Percentiles rank a stretch among this genome's conserved stretches.
phyloP scores from a whole-genome alignment of 225 moss, liverwort and hornwort species.

The Climacium dendroides region DNA sequence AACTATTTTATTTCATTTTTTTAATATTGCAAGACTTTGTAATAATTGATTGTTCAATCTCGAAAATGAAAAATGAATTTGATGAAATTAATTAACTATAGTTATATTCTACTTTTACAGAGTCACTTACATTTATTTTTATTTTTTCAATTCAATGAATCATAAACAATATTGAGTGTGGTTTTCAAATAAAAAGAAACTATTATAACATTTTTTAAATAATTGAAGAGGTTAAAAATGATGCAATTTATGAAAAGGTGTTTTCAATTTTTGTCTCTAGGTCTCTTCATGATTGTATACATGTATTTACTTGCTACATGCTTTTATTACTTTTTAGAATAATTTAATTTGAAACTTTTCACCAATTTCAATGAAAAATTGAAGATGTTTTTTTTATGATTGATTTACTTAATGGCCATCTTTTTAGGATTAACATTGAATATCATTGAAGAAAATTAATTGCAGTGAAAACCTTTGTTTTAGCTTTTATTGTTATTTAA shows the following conservation, averaged over 20 bases:
- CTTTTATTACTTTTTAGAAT: background rate
- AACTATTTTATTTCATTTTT: background rate
- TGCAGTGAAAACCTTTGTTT: background rate
- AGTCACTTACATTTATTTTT: background rate
- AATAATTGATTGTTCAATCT: background rate
- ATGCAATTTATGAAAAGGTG: background rate
- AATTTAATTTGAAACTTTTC: background rate
- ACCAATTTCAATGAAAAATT: background rate
- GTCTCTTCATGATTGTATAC: too few relatives aligned
- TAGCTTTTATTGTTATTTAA: background rate
- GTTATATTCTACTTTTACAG: background rate
- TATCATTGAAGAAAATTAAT: background rate
- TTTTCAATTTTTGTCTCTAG: rapidly evolving
- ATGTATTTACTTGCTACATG: background rate
- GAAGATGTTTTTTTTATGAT: background rate
- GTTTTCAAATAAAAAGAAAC: too few relatives aligned
- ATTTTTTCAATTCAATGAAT: background rate
- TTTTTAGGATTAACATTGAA: background rate
- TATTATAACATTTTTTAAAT: background rate
- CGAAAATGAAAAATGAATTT: background rate
- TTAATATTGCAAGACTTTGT: too few relatives aligned
- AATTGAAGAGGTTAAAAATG: too few relatives aligned
- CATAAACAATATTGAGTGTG: rapidly evolving
- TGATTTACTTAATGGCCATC: too few relatives aligned
- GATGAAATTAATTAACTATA: too few relatives aligned